Base-by-base conservation (phyloP, 768 basidiomycete species). In the Mycena belliarum region DNA sequence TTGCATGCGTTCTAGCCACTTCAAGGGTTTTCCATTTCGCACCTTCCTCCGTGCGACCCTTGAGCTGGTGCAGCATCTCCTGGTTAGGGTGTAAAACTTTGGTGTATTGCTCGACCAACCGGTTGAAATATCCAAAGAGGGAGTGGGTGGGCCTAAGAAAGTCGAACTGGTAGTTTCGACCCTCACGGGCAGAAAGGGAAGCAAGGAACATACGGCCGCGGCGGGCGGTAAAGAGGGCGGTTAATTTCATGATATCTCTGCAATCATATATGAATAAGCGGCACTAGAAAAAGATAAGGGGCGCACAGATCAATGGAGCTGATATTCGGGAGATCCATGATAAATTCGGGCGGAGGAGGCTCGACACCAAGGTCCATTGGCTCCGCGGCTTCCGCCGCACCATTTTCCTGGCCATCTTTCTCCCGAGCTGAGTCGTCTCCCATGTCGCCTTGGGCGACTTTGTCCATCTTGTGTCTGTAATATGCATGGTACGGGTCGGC, bases 401-500 rank as follows among this genome's bases (percentile, higher is more conserved):
- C 76, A 15, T 68, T 75, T 2, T 57, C 70, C 49, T 80, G 77
- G 29, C 68, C 77, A 16, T 78, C 80, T 66, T 82, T 84, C 25
- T 77, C 76, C 25, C 74, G 72, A 0, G 77, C 62, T 2, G 68
- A 66, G 28, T 89, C 91, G 37, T 91, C 91, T 15, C 83, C 77
- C 10, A 83, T 68, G 68, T 92, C 89, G 20, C 93, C 94, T 8
- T 84, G 84, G 50, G 83, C 76, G 61, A 94, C 84, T 69, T 86
- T 87, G 46, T 94, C 92, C 76, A 96, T 85, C 69, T 90, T 86
- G 78, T 95, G 86, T 69, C 91, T 87, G 71, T 99, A 99, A 76
- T 99, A 98, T 59, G 92, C 92, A 87, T 98, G 93, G 78, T 97
- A 99, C 63, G 97, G 93, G 80, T 99, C 97, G 47, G 85, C 85